These are phyloP conservation scores for Wickerhamomyces silvicola DNA, from an alignment of 805 yeast genomes.

Conservation along the genomic window DNA sequence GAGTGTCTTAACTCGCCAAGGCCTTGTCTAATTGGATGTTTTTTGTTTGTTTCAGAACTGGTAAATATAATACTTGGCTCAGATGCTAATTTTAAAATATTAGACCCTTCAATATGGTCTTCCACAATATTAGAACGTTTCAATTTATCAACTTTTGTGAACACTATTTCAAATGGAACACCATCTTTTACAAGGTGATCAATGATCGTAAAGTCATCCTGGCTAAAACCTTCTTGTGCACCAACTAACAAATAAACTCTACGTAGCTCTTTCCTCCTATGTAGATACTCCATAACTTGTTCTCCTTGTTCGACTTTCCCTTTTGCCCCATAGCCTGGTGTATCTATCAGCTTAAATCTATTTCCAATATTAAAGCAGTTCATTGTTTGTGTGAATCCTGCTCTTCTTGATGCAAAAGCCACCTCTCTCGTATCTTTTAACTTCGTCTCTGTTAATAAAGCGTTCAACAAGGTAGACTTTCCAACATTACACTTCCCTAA, in stretches of 20 bases:
- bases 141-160: slow-evolving; percentile 70
- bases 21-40: slow-evolving; percentile 40
- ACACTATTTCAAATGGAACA: slow-evolving; percentile 62
- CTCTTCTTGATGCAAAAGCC: slow-evolving; percentile 50
- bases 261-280: slow-evolving; percentile 44
- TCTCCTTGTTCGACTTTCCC: slow-evolving; percentile 66
- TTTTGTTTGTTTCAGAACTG: slow-evolving; percentile 37
- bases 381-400: slow-evolving; percentile 55
- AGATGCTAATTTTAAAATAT: slow-evolving; percentile 35
- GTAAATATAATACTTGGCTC: slow-evolving; percentile 41
- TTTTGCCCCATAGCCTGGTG: slow-evolving; percentile 85
- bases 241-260: slow-evolving; percentile 59
- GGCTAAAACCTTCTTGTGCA: slow-evolving; percentile 51
- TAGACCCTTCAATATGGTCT: slow-evolving; percentile 30
- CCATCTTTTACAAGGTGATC: slow-evolving; percentile 47
- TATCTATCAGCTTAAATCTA: slow-evolving; percentile 62
- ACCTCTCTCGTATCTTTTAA: slow-evolving; percentile 24
- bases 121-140: slow-evolving; percentile 31
- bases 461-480: slow-evolving; percentile 70
- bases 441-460: slow-evolving; percentile 38
- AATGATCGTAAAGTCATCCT: slow-evolving; percentile 49
- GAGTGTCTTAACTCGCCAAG: slow-evolving; percentile 43
- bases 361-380: slow-evolving; percentile 67
- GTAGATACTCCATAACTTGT: slow-evolving; percentile 56
- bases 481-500: slow-evolving; percentile 86